phyloP scores from a whole-genome alignment of 2,329 filamentous ascomycete genomes.

The Emmonsiellopsis sp. region DNA sequence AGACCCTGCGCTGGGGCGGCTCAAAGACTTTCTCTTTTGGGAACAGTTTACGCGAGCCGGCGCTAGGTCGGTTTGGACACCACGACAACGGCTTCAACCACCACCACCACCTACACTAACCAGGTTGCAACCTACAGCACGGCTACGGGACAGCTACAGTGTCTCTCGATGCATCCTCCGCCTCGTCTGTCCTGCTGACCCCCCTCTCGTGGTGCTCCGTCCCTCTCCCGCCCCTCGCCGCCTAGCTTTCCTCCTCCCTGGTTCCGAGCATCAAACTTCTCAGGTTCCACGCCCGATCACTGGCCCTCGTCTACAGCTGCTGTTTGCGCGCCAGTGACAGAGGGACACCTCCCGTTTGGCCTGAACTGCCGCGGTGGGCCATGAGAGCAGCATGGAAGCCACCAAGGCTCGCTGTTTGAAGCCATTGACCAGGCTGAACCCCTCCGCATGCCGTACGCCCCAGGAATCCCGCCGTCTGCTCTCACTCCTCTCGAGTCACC shows the following conservation, averaged over 20 bases:
- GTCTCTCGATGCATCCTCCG: too few relatives aligned
- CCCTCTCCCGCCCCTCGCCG: too few relatives aligned
- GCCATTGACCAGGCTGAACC: background rate
- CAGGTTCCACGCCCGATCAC: too few relatives aligned
- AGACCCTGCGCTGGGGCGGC: background rate
- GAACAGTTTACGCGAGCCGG: slow-evolving; percentile 3
- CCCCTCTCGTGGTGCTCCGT: too few relatives aligned
- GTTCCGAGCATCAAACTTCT: too few relatives aligned
- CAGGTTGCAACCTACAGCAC: too few relatives aligned
- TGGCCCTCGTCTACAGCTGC: too few relatives aligned
- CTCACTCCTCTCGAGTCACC: background rate
- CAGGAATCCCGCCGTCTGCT: background rate
- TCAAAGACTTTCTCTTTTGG: slow-evolving; percentile 4
- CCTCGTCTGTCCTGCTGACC: too few relatives aligned
- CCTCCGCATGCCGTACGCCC: background rate
- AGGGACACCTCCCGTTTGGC: background rate
- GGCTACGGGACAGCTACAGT: too few relatives aligned
- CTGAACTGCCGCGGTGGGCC: background rate
- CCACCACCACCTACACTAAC: background rate
- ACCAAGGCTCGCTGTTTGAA: background rate
- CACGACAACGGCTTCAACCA: background rate
- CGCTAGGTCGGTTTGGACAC: background rate
- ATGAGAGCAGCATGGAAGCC: background rate
- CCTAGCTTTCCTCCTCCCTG: too few relatives aligned
- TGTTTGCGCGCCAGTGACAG: too few relatives aligned